Conservation (phyloP, 805 yeast species). For the Candida stauntonica region DNA sequence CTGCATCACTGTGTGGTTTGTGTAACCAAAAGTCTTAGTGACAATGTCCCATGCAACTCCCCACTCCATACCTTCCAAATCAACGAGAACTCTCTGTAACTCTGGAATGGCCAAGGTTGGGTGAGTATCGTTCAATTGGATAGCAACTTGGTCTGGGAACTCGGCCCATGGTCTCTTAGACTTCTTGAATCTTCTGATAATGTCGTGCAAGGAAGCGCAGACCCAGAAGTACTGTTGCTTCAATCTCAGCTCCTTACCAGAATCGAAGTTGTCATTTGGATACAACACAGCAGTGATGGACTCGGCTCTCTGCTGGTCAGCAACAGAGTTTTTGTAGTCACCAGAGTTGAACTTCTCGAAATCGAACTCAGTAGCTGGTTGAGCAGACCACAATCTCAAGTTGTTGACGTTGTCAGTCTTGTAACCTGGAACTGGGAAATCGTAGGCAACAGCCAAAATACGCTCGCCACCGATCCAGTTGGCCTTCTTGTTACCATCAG, state of each 20-base stretch:
- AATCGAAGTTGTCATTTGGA: slow-evolving; percentile 90
- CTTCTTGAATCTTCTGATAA: slow-evolving; percentile 85
- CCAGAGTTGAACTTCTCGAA: slow-evolving; percentile 88
- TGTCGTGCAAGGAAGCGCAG: slow-evolving; percentile 87
- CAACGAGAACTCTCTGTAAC: slow-evolving; percentile 80
- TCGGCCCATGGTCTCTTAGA: slow-evolving; percentile 70
- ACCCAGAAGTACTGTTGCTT: slow-evolving; percentile 98
- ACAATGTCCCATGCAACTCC: slow-evolving; percentile 83
- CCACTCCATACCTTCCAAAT: slow-evolving; percentile 79
- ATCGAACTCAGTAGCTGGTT: slow-evolving; percentile 88
- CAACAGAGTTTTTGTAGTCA: slow-evolving; percentile 81
- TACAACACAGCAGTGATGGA: slow-evolving; percentile 88
- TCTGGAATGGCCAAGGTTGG: slow-evolving; percentile 91
- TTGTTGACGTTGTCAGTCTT: slow-evolving; percentile 80
- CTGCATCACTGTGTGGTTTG: slow-evolving; percentile 91
- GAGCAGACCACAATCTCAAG: slow-evolving; percentile 84
- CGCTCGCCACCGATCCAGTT: slow-evolving; percentile 90
- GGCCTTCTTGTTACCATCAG: slow-evolving; percentile 48
- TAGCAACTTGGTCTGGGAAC: slow-evolving; percentile 82
- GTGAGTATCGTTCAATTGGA: slow-evolving; percentile 92
- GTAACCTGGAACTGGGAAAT: slow-evolving; percentile 90
- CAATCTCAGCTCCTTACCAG: slow-evolving; percentile 86
- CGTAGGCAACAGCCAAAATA: slow-evolving; percentile 85
- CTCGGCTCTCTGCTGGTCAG: slow-evolving; percentile 83
- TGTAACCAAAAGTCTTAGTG: slow-evolving; percentile 77